Percentiles rank a stretch among this genome's conserved stretches.
phyloP scores from a whole-genome alignment of 805 yeast genomes.

The Yarrowia sp. region DNA sequence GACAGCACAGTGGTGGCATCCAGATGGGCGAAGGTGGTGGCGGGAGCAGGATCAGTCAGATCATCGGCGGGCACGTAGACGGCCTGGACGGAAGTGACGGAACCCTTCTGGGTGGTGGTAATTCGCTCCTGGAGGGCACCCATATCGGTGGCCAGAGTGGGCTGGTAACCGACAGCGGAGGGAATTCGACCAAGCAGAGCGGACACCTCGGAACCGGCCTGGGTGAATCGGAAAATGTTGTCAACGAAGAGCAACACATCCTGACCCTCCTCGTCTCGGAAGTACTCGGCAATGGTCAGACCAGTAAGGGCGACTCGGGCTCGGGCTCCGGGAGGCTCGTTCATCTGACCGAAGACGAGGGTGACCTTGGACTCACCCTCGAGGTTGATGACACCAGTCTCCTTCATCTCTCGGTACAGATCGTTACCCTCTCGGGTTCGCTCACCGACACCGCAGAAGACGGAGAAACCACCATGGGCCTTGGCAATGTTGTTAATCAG shows the following conservation, averaged over 20 bases:
- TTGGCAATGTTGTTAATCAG: conserved; percentile 99
- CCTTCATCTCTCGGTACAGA: conserved; percentile 99
- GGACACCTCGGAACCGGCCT: conserved; percentile 99
- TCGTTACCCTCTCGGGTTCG: conserved; percentile 99
- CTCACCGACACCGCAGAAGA: conserved; percentile 99
- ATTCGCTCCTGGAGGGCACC: conserved; percentile 99
- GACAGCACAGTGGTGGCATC: conserved; percentile 99
- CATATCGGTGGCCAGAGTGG: conserved; percentile 99
- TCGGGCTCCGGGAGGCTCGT: conserved; percentile 99
- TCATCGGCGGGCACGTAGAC: conserved; percentile 99
- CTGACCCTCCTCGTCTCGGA: conserved; percentile 99
- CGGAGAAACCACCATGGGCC: conserved; percentile 99
- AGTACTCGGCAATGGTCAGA: conserved; percentile 99
- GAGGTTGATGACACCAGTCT: conserved; percentile 99
- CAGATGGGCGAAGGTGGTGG: conserved; percentile 99
- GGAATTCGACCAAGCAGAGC: conserved; percentile 99
- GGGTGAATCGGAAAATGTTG: conserved; percentile 99
- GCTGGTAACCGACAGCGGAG: conserved; percentile 99
- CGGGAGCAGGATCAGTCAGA: conserved; percentile 99
- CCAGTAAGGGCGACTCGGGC: conserved; percentile 99
- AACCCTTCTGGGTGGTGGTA: conserved; percentile 99
- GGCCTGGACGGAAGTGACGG: conserved; percentile 99
- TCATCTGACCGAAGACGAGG: conserved; percentile 99
- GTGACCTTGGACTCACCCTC: conserved; percentile 99
- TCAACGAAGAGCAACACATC: conserved; percentile 99